Conservation (phyloP, 23 red algal species). For the Gracilaria gracilis region DNA sequence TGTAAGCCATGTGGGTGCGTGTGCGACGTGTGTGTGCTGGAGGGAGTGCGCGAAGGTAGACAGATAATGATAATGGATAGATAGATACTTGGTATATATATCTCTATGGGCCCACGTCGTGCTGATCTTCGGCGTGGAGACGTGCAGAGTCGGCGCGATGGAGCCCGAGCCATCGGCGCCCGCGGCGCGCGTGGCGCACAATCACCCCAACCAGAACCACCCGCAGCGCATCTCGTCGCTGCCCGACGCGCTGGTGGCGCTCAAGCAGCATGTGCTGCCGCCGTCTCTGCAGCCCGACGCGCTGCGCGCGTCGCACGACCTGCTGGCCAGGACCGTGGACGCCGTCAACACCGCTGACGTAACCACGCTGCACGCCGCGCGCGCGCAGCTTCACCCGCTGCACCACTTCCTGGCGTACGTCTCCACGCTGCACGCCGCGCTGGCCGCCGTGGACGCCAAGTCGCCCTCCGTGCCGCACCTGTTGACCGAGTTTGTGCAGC, state of each 20-base stretch:
- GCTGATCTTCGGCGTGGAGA: too few species aligned
- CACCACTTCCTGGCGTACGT: constrained; percentile 48
- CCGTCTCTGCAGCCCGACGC: neutral
- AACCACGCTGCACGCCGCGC: constrained; percentile 57
- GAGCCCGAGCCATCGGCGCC: too few species aligned
- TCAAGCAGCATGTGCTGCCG: constrained; percentile 11
- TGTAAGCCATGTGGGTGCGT: too few species aligned
- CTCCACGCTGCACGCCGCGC: constrained; percentile 46
- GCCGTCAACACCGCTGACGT: constrained; percentile 58
- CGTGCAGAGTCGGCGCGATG: too few species aligned
- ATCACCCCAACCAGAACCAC: constrained; percentile 25
- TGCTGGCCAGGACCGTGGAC: constrained; percentile 40
- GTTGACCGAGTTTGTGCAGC: constrained; percentile 20
- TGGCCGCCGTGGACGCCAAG: constrained; percentile 10
- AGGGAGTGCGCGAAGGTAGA: too few species aligned
- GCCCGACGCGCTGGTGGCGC: constrained; percentile 32
- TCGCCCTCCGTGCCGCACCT: constrained; percentile 33
- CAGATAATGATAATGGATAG: too few species aligned
- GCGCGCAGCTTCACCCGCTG: constrained; percentile 32
- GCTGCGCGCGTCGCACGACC: constrained; percentile 27
- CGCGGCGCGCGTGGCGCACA: neutral
- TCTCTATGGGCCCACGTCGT: too few species aligned
- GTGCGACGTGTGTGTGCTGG: neutral
- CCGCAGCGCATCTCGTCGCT: constrained; percentile 55
- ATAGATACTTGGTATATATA: too few species aligned